Conservation (phyloP, 495 filamentous ascomycete genomes). For the Talaromyces liani region DNA sequence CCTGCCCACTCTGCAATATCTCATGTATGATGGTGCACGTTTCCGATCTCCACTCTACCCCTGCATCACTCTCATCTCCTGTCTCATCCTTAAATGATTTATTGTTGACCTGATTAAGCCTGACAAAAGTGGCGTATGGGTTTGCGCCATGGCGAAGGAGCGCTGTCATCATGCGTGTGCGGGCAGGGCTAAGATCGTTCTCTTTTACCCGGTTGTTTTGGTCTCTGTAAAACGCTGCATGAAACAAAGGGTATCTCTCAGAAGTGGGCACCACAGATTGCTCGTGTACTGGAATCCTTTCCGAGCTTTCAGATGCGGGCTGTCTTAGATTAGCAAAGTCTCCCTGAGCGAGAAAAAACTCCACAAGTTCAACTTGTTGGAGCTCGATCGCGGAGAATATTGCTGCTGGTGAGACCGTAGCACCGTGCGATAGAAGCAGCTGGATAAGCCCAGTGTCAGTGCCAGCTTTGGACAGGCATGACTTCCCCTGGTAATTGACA, state of each 20-base stretch:
- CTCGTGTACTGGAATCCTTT: neutral
- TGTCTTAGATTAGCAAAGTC: neutral
- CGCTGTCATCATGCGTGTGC: neutral
- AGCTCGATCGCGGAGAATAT: conserved; percentile 12
- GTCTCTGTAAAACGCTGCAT: neutral
- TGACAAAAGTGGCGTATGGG: neutral
- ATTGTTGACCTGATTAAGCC: neutral
- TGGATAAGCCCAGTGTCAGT: conserved; percentile 10
- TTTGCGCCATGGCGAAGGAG: neutral
- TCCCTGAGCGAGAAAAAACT: conserved; percentile 10
- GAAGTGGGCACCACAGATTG: too few relatives aligned
- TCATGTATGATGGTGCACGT: conserved; percentile 15
- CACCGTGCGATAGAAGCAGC: conserved; percentile 12
- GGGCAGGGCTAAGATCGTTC: neutral
- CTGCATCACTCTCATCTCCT: too few relatives aligned
- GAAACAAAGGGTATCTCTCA: neutral
- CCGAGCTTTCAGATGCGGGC: neutral
- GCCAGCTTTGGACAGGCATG: conserved; percentile 13
- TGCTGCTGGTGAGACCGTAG: conserved; percentile 1
- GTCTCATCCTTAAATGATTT: too few relatives aligned
- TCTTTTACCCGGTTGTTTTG: neutral
- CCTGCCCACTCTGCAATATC: conserved; percentile 11
- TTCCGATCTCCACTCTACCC: neutral
- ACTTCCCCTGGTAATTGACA: conserved; percentile 11
- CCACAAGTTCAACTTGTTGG: conserved; percentile 8